Evolutionary conservation across 306 rosid genomes (phyloP).

Genomic region (Ceratonia siliqua): DNA sequence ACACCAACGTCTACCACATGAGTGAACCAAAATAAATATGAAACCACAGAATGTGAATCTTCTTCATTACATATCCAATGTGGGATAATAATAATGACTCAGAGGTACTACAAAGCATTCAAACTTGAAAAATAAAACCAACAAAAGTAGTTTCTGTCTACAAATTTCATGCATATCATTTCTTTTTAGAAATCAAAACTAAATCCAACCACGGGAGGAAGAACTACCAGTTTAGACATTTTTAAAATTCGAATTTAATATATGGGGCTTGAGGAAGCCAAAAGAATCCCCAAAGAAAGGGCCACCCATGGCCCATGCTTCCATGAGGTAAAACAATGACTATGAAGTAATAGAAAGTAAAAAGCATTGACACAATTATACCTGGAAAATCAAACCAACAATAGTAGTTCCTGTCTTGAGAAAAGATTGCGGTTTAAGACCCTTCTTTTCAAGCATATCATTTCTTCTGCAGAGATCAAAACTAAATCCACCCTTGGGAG

Average conservation of each 20-base stretch:
- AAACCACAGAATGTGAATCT: too few species aligned
- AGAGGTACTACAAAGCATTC: background rate
- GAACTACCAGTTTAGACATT: background rate
- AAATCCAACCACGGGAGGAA: background rate
- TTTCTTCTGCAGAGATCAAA: constrained; percentile 91
- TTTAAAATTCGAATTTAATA: background rate
- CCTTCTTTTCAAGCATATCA: constrained; percentile 77
- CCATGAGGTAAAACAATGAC: background rate
- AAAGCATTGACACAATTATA: background rate
- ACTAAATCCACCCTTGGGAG: constrained; percentile 86
- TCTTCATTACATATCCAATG: background rate
- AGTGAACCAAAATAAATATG: too few species aligned
- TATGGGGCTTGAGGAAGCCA: background rate
- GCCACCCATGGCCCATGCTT: too few species aligned
- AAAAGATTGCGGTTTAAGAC: constrained; percentile 57
- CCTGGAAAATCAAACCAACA: constrained; percentile 84
- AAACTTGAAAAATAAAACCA: background rate
- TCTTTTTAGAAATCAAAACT: background rate
- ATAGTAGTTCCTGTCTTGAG: constrained; percentile 92
- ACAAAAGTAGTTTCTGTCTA: background rate
- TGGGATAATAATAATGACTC: too few species aligned
- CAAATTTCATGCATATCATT: background rate
- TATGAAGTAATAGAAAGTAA: background rate
- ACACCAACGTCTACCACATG: too few species aligned
- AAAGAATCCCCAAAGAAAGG: background rate